Evolutionary conservation across 352 stramenopile genomes (phyloP), one percentile per base, ranked within the genome.

Genomic region (Phytophthora capsici): DNA sequence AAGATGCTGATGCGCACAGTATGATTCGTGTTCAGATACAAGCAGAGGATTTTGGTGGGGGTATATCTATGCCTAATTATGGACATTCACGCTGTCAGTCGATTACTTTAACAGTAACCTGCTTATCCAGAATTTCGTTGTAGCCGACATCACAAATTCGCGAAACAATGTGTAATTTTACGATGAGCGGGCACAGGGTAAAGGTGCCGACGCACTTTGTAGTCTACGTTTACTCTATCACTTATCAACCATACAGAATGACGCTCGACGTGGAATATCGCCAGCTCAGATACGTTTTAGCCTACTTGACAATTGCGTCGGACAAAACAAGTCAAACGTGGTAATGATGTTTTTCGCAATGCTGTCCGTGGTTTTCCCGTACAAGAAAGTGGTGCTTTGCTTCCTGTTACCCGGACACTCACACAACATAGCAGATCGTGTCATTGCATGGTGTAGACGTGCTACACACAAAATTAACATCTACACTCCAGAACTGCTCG

Each of bases 41-140:
- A 57, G 56, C 46, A 9, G 56, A 64, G 10, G 47, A 53, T 17
- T 65, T 47, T 28, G 57, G 37, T 12, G 17, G 37, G 12, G 38
- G 57, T 3, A 65, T 65, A 28, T 50, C 47, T 1, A 57, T 65
- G 26, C 46, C 37, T 7, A 34, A 58, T 17, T 65, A 54, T 41
- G 57, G 47, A 14, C 46, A 64, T 28, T 14, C 38, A 13, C 38
- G 46, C 47, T 38, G 10, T 65, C 47, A 3, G 57, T 28, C 4
- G 40, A 58, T 20, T 66, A 49, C 36, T 66, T 54, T 8, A 38
- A 54, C 48, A 65, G 36, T 10, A 65, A 65, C n/a, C 26, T 52
- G 10, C 53, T 58, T 4, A 46, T 52, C 17, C 38, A 66, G 2
- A 66, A 59, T 7, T 66, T 59, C 23, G 48, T 58, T 1, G 36